Conservation (phyloP, 2,329 filamentous ascomycete species). For the Stachybotrys echinatus region DNA sequence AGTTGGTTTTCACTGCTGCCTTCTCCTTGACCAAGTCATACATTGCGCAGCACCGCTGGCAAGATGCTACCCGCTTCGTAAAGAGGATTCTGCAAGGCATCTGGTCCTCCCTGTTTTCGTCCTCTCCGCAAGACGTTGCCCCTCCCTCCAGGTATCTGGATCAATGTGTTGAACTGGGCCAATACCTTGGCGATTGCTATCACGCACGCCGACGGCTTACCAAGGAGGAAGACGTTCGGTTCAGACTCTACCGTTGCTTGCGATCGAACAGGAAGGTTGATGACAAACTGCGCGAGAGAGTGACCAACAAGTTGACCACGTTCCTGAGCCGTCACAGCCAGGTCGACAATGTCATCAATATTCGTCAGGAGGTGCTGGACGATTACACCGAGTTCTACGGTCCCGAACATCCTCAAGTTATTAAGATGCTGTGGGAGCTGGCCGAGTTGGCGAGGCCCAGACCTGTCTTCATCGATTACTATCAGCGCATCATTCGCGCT, state of each 20-base stretch:
- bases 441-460: conserved; percentile 28
- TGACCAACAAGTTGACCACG: conserved; percentile 20
- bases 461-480: conserved; percentile 30
- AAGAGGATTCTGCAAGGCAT: conserved; percentile 36
- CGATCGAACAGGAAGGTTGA: conserved; percentile 19
- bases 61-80: conserved; percentile 38
- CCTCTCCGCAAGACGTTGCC: conserved; percentile 35
- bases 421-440: conserved; percentile 28
- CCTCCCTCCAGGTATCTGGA: conserved; percentile 35
- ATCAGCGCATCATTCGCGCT: conserved; percentile 26
- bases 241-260: conserved; percentile 27
- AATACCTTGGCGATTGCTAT: conserved; percentile 40
- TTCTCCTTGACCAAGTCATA: conserved; percentile 34
- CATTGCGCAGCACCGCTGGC: conserved; percentile 39
- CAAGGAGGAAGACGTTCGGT: conserved; percentile 28
- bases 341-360: conserved; percentile 26
- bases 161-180: conserved; percentile 39
- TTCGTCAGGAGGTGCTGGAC: conserved; percentile 30
- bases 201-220: conserved; percentile 23
- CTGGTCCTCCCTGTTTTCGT: conserved; percentile 40
- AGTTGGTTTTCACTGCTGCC: conserved; percentile 32
- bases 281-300: conserved; percentile 17
- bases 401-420: conserved; percentile 24
- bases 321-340: conserved; percentile 21
- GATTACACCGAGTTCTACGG: conserved; percentile 29